Base-by-base conservation (phyloP, 495 filamentous ascomycete genomes). In the Cercophora sp. region DNA sequence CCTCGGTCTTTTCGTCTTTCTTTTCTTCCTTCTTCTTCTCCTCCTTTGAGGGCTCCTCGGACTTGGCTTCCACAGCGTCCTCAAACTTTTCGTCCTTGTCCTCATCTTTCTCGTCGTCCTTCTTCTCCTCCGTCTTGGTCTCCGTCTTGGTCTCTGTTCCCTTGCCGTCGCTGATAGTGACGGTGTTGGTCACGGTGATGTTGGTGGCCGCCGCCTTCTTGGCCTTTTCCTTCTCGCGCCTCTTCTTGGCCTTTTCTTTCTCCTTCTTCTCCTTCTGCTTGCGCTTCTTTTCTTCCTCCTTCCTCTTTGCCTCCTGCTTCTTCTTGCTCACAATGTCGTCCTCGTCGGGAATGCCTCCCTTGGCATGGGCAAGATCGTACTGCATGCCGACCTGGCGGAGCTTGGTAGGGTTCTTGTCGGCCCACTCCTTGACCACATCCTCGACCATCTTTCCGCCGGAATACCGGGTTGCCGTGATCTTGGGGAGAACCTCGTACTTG, bases 401-500 rank as follows among this genome's bases (percentile, higher is more conserved):
- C 62, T 91, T 91, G 46, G 85, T 80, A 11, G 85, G 81, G 35
- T 77, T 75, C 2, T 57, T 65, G 8, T 74, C 70, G 23, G 83
- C 84, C 52, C 74, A 74, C 1, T 73, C 67, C 34, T 72, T 74
- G 10, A 88, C 79, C 5, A 79, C 75, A 6, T 85, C 76, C 56
- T 86, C 82, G 1, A 83, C 79, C 8, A 75, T 72, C 8, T 67
- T 64, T 0, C 58, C 51, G 8, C 66, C 61, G 15, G 58, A 37
- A 40, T 70, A 53, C 42, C 83, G 74, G 23, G 70, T 77, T 5
- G 86, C 85, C 3, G 79, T 85, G 58, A 90, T 74, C 60, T 86
- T 88, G 65, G 88, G 79, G 6, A 89, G 61, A n/a, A 91, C 76
- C 23, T 78, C 78, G 64, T 91, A 91, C 39, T 71, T 78, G 13